Evolutionary conservation across 2,329 filamentous ascomycete genomes (phyloP), one percentile per base, ranked within the genome.

Genomic region (Penicillium sp.): DNA sequence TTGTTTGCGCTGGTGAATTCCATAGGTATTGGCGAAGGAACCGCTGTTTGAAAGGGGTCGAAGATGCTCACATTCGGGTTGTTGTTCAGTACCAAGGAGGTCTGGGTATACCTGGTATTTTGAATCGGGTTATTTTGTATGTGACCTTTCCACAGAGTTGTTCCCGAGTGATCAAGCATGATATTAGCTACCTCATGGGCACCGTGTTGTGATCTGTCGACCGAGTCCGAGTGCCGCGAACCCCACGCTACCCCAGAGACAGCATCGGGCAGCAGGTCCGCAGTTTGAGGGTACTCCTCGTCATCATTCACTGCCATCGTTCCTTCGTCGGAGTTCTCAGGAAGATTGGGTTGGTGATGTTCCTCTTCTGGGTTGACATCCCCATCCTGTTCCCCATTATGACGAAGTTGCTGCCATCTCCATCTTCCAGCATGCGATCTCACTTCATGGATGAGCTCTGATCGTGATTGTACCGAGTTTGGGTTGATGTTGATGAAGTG

Each of bases 381-480:
- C n/a, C n/a, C 34, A 16, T 36, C 34, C 34, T n/a, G 31, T 11
- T 38, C 7, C 13, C 14, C 46, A 16, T 43, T 53, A 7, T 53
- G 36, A 14, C 43, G 32, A 4, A 38, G 32, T 41, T 54, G 45
- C 21, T 43, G 43, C 52, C 46, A 54, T 45, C 46, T 48, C 52
- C 52, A 54, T 36, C 47, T 45, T 6, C 52, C 52, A 34, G 47
- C 52, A 34, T 54, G 52, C 16, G 52, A 54, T 24, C 52, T 48
- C 27, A 54, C 45, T 24, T 49, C 45, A 13, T 45, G 46, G 16
- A 54, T 46, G 27, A 45, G 48, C 29, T 38, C 42, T 21, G 46
- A 44, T 24, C 47, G 47, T 34, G 38, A 41, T 3, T 31, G 22
- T 21, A 16, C 45, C 4, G 52, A 54, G 16, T 41, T 45, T 4